Percentiles rank a stretch among this genome's conserved stretches.
phyloP scores from a whole-genome alignment of 2,329 filamentous ascomycete species.

The Myriosclerotinia duriaeana region DNA sequence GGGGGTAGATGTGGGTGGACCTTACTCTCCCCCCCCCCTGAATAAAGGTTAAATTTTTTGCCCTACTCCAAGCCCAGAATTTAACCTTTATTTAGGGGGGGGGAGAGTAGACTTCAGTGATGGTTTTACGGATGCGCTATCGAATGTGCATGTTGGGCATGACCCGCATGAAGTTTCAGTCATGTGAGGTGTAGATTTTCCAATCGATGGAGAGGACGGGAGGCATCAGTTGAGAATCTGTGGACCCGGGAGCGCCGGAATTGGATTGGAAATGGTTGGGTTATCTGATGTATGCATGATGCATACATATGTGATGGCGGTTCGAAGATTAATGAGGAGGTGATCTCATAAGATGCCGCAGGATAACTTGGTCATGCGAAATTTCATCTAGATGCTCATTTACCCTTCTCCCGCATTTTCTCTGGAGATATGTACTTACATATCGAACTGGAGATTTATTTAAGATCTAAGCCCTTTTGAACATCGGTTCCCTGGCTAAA shows the following conservation, averaged over 20 bases:
- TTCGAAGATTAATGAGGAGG: too few relatives aligned
- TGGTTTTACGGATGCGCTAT: background rate
- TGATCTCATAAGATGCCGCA: background rate
- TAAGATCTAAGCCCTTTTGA: background rate
- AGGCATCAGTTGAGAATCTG: background rate
- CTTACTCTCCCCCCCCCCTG: too few relatives aligned
- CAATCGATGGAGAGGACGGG: too few relatives aligned
- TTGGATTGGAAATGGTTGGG: background rate
- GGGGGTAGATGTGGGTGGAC: background rate
- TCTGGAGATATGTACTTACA: background rate
- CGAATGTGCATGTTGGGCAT: background rate
- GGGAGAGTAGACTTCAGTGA: background rate
- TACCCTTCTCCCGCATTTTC: too few relatives aligned
- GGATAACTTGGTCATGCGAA: background rate
- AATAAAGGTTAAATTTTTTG: too few relatives aligned
- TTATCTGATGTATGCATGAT: background rate
- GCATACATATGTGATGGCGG: background rate
- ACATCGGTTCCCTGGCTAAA: background rate
- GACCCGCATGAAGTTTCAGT: conserved; percentile 10
- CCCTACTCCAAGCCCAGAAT: too few relatives aligned
- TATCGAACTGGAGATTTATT: background rate
- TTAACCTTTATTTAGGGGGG: too few relatives aligned
- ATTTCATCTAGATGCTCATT: background rate
- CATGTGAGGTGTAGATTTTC: conserved; percentile 6
- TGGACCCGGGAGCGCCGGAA: too few relatives aligned